Base-by-base conservation (phyloP, 129 eudicot species). In the Gnaphalium uliginosum region DNA sequence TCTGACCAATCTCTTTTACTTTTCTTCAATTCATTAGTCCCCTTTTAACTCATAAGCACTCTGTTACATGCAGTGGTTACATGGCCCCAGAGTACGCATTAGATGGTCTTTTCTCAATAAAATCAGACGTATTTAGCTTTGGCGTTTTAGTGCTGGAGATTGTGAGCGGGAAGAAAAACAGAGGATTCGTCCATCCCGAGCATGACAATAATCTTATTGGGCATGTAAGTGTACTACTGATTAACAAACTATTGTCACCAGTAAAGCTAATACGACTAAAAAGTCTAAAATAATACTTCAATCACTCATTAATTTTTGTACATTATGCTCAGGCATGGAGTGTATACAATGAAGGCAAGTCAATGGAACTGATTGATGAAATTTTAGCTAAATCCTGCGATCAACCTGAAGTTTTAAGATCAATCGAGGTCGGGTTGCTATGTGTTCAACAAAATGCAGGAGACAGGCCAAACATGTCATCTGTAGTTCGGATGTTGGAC, bases 21-120 rank as follows among this genome's bases (percentile, higher is more conserved):
- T 66, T 43, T 14, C 24, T 29, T 46, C 8, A 24, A n/a, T 32
- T 56, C 21, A 41, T 27, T 67, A 51, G 50, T 18, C 29, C 23
- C 19, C 43, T n/a, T 66, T 21, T 46, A 27, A 61, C 0, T 46
- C n/a, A 50, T 48, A 25, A 13, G 6, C 6, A 3, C 10, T 46
- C 53, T 75, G 29, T 0, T 69, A 25, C 13, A 5, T 81, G 59
- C 60, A 82, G 85, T 32, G 85, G 85, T 51, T 81, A 76, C 77
- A 81, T 81, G 85, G 53, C 85, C 17, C 85, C 85, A 0, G 85
- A 81, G 85, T 81, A 81, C 41, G 77, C 81, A 37, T 10, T 71
- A 37, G 73, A 76, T 63, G 85, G 85, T 22, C 9, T 62, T 65
- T 81, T 81, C 62, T 81, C 85, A 14, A 72, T 71, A 4, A 81